Conservation (phyloP, 768 basidiomycete species). For the Lepiota brunneoincarnata region DNA sequence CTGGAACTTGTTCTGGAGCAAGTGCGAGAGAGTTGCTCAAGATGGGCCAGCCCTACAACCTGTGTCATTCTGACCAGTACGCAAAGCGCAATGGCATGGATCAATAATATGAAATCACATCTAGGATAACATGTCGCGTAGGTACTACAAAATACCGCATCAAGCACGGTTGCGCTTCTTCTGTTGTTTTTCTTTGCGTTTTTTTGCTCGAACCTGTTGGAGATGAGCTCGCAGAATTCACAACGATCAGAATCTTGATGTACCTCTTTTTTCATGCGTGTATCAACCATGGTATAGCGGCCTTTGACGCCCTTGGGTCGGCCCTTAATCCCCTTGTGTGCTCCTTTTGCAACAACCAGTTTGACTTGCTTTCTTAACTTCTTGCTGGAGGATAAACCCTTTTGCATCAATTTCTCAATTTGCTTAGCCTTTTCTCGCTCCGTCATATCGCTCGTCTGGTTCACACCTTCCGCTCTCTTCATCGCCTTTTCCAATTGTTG, state of each 20-base stretch:
- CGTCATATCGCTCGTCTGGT: slow-evolving; percentile 83
- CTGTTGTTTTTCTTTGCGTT: slow-evolving; percentile 71
- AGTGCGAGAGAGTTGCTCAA: slow-evolving; percentile 14
- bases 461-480: slow-evolving; percentile 95
- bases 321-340: slow-evolving; percentile 86
- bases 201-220: slow-evolving; percentile 74
- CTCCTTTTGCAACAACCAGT: slow-evolving; percentile 89
- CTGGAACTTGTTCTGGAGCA: slow-evolving; percentile 17
- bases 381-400: slow-evolving; percentile 64
- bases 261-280: slow-evolving; percentile 92
- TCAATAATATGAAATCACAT: background rate
- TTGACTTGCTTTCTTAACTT: slow-evolving; percentile 75
- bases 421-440: slow-evolving; percentile 93
- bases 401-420: slow-evolving; percentile 89
- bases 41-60: background rate
- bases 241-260: background rate
- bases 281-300: slow-evolving; percentile 90
- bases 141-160: background rate
- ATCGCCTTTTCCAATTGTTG: slow-evolving; percentile 86
- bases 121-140: background rate
- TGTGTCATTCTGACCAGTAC: background rate
- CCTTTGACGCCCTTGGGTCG: slow-evolving; percentile 96
- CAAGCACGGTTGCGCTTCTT: slow-evolving; percentile 47
- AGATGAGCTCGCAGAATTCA: background rate
- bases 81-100: background rate